Evolutionary conservation across 495 filamentous ascomycete species (phyloP).

Genomic region (Penicillium psychrofluorescens): DNA sequence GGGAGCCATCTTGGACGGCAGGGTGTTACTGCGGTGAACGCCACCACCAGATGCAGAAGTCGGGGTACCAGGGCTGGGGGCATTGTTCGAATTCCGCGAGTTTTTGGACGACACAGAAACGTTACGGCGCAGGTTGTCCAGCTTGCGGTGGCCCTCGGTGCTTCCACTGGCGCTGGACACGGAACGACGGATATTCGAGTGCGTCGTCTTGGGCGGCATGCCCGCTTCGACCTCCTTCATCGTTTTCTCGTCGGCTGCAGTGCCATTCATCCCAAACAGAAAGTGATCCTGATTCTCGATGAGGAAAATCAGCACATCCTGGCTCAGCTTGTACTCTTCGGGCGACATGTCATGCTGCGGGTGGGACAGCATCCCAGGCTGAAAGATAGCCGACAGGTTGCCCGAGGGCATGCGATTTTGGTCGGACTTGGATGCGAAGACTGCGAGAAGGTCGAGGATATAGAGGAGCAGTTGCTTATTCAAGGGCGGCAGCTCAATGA

Average conservation of each 20-base stretch:
- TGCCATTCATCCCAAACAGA: slow-evolving; percentile 90
- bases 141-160: slow-evolving; percentile 76
- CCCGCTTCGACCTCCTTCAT: slow-evolving; percentile 73
- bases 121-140: slow-evolving; percentile 67
- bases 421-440: slow-evolving; percentile 96
- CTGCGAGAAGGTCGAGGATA: slow-evolving; percentile 93
- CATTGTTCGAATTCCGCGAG: slow-evolving; percentile 61
- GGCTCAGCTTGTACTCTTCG: slow-evolving; percentile 85
- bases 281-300: slow-evolving; percentile 95
- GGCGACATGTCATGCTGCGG: slow-evolving; percentile 93
- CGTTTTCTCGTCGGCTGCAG: slow-evolving; percentile 79
- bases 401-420: slow-evolving; percentile 92
- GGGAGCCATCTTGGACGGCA: slow-evolving; percentile 89
- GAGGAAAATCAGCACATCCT: slow-evolving; percentile 94
- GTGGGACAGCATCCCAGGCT: slow-evolving; percentile 91
- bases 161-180: slow-evolving; percentile 81
- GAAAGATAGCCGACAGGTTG: slow-evolving; percentile 97
- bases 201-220: slow-evolving; percentile 46
- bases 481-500: slow-evolving; percentile 84
- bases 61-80: slow-evolving; percentile 66
- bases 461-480: slow-evolving; percentile 95
- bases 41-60: slow-evolving; percentile 51
- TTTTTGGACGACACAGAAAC: slow-evolving; percentile 69
- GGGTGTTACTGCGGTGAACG: slow-evolving; percentile 84
- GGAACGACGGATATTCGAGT: slow-evolving; percentile 59